These are phyloP conservation scores for Talaromyces atroroseus DNA, from an alignment of 2,329 filamentous ascomycete genomes.

Conservation along the genomic window DNA sequence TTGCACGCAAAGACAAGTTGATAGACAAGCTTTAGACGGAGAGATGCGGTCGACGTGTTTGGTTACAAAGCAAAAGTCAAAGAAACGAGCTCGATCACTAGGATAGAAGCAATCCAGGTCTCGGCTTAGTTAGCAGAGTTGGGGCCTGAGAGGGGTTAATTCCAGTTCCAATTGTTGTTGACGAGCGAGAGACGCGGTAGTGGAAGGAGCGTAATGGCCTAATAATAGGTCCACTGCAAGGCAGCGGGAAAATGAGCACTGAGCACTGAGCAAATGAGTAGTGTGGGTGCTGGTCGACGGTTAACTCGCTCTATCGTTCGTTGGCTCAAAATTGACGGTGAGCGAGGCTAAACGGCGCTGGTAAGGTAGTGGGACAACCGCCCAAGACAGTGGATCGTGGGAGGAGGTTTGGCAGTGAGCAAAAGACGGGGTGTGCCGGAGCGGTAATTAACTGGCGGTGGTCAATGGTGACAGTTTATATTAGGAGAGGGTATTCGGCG, in stretches of 20 bases:
- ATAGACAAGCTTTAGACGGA: background rate
- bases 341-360: constrained; percentile 6
- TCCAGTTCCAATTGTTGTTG: background rate
- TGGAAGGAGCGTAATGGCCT: constrained; percentile 11
- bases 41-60: background rate
- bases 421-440: background rate
- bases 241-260: background rate
- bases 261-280: constrained; percentile 1
- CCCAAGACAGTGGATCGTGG: constrained; percentile 7
- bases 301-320: background rate
- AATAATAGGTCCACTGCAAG: constrained; percentile 8
- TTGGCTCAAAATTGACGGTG: constrained; percentile 11
- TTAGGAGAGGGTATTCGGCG: background rate
- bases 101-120: background rate
- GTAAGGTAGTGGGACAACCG: background rate
- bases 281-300: background rate
- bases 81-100: background rate
- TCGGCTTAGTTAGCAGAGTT: background rate
- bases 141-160: no score
- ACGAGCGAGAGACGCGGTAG: constrained; percentile 2
- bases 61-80: background rate
- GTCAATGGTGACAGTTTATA: background rate
- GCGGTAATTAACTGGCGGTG: constrained; percentile 7
- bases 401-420: background rate
- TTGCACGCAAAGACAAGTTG: background rate